Percentiles rank a stretch among this genome's conserved stretches.
Conservation (phyloP, 345 rosid species). For the Arabidopsis arenosa region DNA sequence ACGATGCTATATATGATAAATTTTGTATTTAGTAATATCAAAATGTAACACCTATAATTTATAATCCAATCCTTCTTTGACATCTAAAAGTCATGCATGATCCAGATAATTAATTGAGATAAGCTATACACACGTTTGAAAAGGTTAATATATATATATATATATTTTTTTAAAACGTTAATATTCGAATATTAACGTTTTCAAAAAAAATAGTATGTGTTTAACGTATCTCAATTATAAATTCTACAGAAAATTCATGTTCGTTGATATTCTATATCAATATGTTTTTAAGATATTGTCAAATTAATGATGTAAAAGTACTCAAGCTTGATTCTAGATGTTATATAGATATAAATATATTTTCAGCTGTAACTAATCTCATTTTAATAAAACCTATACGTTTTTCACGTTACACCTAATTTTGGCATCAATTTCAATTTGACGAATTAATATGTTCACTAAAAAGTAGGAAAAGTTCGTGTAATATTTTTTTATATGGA, state of each 20-base stretch:
- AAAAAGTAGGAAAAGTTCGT: background rate
- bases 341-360: conserved; percentile 17
- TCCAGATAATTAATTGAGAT: background rate
- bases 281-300: conserved; percentile 23
- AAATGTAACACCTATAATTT: background rate
- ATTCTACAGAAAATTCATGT: no score
- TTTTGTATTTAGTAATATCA: background rate
- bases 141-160: no score
- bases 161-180: no score
- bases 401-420: conserved; percentile 29
- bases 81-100: conserved; percentile 8
- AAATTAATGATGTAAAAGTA: conserved; percentile 35
- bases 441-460: conserved; percentile 2
- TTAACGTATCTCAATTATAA: no score
- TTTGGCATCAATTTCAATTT: conserved; percentile 29
- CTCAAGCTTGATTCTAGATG: conserved; percentile 33
- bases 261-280: conserved; percentile 12
- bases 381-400: conserved; percentile 21
- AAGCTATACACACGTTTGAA: background rate
- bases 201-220: no score
- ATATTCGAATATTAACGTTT: no score
- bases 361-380: conserved; percentile 38
- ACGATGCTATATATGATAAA: background rate
- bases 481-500: background rate
- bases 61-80: background rate